Evolutionary conservation across 108 stramenopile species (phyloP), one percentile per base, ranked within the genome.

Genomic region (Pseudonitzschia pungens): DNA sequence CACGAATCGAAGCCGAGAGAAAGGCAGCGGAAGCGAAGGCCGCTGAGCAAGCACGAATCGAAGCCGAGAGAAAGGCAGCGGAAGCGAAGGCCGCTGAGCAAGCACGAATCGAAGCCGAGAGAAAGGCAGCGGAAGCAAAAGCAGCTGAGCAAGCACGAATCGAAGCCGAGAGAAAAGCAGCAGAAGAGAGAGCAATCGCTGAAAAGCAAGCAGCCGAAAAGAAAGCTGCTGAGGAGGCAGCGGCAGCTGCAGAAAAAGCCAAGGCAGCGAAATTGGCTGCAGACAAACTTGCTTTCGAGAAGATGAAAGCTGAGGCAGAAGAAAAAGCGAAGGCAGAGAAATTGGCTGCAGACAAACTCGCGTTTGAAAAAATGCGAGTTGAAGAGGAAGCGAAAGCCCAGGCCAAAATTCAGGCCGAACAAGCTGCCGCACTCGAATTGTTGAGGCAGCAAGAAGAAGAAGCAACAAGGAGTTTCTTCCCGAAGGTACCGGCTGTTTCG

Each of bases 221-320:
- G 58, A 9, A 29, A 3, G 32, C 12, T 44, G 74, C 74, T 0
- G 33, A 60, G 28, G 9, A 70, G 27, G 29, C 18, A 36, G 36
- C 36, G 36, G 6, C 2, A 36, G 36, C 36, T 36, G 36, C 36
- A 28, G 65, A 67, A 28, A 45, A 67, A 48, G 57, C 57, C 57
- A 41, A 63, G 42, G 58, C 58, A 20, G 72, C 52, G 42, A 56
- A 57, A 68, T 24, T 66, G 21, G 74, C 64, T 14, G 68, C 68
- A 0, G 42, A 51, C 41, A 59, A 76, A 43, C 40, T 45, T 24
- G 69, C 57, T 10, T 28, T 53, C 24, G 56, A 76, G 26, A 62
- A 27, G 63, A 14, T 51, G 12, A 22, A 20, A 51, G 75, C 75
- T 10, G 41, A 63, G 31, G 44, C 42, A 28, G 65, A 45, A 50